A percentile compares a stretch with the other conserved stretches of the same genome.
Evolutionary conservation across 2,329 filamentous ascomycete species (phyloP).

Genomic region (Paraconiothyrium sp.): DNA sequence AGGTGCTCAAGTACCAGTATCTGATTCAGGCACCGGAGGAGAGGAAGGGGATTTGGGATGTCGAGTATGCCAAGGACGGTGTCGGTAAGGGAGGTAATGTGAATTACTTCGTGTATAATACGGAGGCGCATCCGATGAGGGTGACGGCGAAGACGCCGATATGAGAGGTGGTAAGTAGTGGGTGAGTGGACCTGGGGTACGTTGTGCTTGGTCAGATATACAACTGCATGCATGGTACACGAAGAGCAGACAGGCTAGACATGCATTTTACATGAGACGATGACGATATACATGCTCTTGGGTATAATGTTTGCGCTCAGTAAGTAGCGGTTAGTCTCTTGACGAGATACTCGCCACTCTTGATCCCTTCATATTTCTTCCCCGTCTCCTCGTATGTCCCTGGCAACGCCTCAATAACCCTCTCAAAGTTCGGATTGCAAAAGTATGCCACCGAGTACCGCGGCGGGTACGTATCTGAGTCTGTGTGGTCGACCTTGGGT

Average conservation of each 20-base stretch:
- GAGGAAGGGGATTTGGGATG: slow-evolving; percentile 57
- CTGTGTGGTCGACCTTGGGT: slow-evolving; percentile 54
- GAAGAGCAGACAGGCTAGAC: not conserved
- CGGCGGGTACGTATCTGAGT: slow-evolving; percentile 70
- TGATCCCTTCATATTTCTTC: slow-evolving; percentile 83
- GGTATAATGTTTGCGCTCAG: slow-evolving; percentile 28
- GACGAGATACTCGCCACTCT: slow-evolving; percentile 82
- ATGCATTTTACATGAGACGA: not conserved
- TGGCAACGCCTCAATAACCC: slow-evolving; percentile 80
- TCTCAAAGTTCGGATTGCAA: slow-evolving; percentile 84
- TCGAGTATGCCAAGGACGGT: slow-evolving; percentile 53
- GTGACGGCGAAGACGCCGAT: slow-evolving; percentile 25
- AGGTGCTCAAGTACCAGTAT: slow-evolving; percentile 83
- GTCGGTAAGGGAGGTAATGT: slow-evolving; percentile 28
- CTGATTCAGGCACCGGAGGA: slow-evolving; percentile 67
- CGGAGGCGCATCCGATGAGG: slow-evolving; percentile 40
- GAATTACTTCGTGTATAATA: slow-evolving; percentile 37
- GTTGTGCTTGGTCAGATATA: not conserved
- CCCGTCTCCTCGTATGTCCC: slow-evolving; percentile 75
- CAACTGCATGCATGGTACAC: not conserved
- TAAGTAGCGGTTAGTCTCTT: slow-evolving; percentile 79
- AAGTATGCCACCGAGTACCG: slow-evolving; percentile 91
- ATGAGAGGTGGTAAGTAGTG: not conserved
- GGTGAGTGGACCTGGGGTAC: not conserved
- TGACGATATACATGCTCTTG: slow-evolving; percentile 2